These are phyloP conservation scores for Fusarium tricinctum DNA, from an alignment of 2,329 filamentous ascomycete species.

Conservation along the genomic window DNA sequence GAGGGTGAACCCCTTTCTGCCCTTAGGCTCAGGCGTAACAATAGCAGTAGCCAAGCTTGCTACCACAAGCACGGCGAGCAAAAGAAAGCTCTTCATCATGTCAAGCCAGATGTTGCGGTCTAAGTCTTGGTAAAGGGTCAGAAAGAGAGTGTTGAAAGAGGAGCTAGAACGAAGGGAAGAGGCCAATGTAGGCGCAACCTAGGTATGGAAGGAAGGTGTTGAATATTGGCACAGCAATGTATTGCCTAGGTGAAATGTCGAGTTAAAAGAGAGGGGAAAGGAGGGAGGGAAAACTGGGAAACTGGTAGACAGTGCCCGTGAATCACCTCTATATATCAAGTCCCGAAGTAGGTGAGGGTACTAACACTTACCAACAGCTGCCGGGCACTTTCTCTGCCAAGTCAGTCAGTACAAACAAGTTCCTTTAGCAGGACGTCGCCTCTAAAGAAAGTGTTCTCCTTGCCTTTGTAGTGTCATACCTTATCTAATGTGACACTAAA, in stretches of 20 bases:
- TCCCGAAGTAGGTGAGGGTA: slow-evolving; percentile 4
- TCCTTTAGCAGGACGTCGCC: neutral
- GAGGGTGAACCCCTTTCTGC: slow-evolving; percentile 50
- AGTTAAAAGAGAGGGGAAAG: neutral
- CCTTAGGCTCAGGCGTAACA: slow-evolving; percentile 20
- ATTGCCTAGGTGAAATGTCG: too few species aligned
- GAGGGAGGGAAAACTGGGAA: slow-evolving; percentile 2
- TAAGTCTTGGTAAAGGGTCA: neutral
- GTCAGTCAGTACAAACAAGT: slow-evolving; percentile 2
- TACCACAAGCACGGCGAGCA: slow-evolving; percentile 36
- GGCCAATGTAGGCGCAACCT: neutral
- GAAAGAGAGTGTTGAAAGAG: neutral
- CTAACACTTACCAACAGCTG: slow-evolving; percentile 17
- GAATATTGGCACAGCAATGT: slow-evolving; percentile 1
- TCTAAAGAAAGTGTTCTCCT: neutral
- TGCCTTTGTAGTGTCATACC: neutral
- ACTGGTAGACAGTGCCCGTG: slow-evolving; percentile 11
- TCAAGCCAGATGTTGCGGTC: neutral
- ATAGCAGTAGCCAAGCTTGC: slow-evolving; percentile 29
- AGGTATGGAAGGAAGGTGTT: neutral
- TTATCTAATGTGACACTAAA: slow-evolving; percentile 16
- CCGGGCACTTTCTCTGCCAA: slow-evolving; percentile 24
- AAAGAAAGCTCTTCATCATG: slow-evolving; percentile 37
- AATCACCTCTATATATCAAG: slow-evolving; percentile 16
- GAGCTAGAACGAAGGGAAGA: neutral